Base-by-base conservation (phyloP, 176 grass and related monocot species). In the Hordeum marinum region DNA sequence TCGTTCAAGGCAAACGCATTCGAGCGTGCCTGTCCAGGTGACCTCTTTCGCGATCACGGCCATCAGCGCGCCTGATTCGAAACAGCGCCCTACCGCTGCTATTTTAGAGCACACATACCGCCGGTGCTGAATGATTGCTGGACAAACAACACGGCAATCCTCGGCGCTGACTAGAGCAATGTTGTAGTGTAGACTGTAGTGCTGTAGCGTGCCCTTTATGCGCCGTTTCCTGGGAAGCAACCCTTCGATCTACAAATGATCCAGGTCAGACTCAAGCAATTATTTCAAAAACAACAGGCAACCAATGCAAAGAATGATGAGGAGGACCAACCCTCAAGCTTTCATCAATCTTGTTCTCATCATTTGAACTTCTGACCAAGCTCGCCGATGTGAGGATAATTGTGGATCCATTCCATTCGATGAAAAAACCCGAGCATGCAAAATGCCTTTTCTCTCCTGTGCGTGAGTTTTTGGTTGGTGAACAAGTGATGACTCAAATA, bases 11-110 rank as follows among this genome's bases (percentile, higher is more conserved):
- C 13, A 72, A 24, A 3, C 0, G 63, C 63, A 81, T 11, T 81
- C 79, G 24, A 68, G 42, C 23, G 5, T 23, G 45, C 79, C 46
- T 13, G 29, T 11, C 79, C 63, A 34, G 40, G 10, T 43, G 14
- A 26, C 40, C 9, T 9, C 0, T 2, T 21, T 17, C 5, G 15
- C 43, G 35, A 20, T 24, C 21, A 42, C 32, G 6, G 62, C 62
- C 78, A 80, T 80, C 65, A 80, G 31, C 17, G 29, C 11, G 18
- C 62, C 41, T 48, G 78, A 67, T 80, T 67, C 11, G 29, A 80
- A 80, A 43, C 40, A 46, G 14, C 42, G 63, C 27, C 78, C 78
- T 15, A 36, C 45, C n/a, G 63, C 41, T 67, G 31, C 26, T 13
- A 68, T 63, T 29, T 74, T 25, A 18, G 42, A 17, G 43, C n/a